phyloP scores from a whole-genome alignment of 2,329 filamentous ascomycete genomes.

The Saccharata proteae region DNA sequence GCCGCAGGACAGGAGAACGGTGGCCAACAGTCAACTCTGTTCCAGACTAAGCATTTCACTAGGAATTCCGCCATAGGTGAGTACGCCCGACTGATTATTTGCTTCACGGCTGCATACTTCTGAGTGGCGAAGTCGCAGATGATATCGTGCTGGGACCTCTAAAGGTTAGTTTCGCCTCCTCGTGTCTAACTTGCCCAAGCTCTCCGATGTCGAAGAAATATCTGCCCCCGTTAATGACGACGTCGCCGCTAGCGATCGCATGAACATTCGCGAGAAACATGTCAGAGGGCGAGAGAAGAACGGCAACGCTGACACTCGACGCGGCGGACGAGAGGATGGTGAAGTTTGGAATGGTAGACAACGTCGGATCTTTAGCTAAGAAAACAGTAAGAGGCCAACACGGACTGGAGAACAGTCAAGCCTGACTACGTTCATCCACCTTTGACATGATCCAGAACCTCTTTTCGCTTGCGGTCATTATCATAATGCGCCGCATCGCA shows the following conservation, averaged over 20 bases:
- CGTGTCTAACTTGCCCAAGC: constrained; percentile 42
- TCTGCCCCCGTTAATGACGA: constrained; percentile 28
- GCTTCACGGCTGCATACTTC: too few species aligned
- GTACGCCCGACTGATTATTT: neutral
- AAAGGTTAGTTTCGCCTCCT: constrained; percentile 71
- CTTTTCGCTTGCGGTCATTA: too few species aligned
- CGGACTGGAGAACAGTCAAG: constrained; percentile 37
- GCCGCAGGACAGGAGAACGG: constrained; percentile 9
- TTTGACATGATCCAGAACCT: too few species aligned
- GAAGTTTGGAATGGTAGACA: constrained; percentile 67
- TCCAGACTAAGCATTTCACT: constrained; percentile 32
- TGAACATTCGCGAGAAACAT: constrained; percentile 24
- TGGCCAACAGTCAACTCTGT: constrained; percentile 24
- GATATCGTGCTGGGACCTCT: constrained; percentile 80
- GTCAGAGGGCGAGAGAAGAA: constrained; percentile 30
- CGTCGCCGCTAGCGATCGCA: constrained; percentile 15
- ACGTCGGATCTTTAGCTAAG: constrained; percentile 60
- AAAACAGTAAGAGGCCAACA: constrained; percentile 59
- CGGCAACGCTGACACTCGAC: constrained; percentile 24
- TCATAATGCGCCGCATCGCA: too few species aligned
- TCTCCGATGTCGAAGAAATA: constrained; percentile 22
- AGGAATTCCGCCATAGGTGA: constrained; percentile 38
- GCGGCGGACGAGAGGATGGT: constrained; percentile 39
- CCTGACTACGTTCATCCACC: too few species aligned
- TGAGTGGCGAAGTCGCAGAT: constrained; percentile 48